Evolutionary conservation across 257 asterid species (phyloP).

Genomic region (Datura wrightii): DNA sequence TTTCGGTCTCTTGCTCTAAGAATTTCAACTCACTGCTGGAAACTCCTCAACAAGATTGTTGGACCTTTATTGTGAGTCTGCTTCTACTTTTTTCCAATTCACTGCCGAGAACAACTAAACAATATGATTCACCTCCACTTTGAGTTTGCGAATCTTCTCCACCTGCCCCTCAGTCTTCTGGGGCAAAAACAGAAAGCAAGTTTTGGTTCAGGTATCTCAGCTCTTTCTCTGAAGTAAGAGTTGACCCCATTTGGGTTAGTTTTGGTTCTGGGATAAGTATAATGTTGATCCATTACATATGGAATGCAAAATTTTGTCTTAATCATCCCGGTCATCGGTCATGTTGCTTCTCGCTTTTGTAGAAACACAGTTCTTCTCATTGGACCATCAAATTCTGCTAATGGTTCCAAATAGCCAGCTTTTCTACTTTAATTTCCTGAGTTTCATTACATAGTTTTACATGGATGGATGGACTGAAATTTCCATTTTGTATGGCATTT

Average conservation of each 20-base stretch:
- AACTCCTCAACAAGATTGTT: slow-evolving; percentile 17
- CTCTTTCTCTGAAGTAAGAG: too few relatives aligned
- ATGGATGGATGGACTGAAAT: background rate
- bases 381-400: background rate
- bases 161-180: background rate
- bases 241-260: too few relatives aligned
- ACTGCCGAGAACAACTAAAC: slow-evolving; percentile 15
- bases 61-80: background rate
- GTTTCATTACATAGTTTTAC: background rate
- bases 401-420: slow-evolving; percentile 2
- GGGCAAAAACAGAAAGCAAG: background rate
- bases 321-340: background rate
- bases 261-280: background rate
- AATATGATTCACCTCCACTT: slow-evolving; percentile 7
- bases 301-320: background rate
- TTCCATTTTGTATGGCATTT: background rate
- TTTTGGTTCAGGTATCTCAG: background rate
- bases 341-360: background rate
- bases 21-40: background rate
- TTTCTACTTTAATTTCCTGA: background rate
- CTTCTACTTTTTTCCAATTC: background rate
- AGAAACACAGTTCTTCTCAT: slow-evolving; percentile 22
- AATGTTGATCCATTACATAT: background rate
- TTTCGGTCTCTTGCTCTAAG: background rate
- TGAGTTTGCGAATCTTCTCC: background rate